phyloP scores from a whole-genome alignment of 1,284 basidiomycete genomes.

The Sporisorium graminicola region DNA sequence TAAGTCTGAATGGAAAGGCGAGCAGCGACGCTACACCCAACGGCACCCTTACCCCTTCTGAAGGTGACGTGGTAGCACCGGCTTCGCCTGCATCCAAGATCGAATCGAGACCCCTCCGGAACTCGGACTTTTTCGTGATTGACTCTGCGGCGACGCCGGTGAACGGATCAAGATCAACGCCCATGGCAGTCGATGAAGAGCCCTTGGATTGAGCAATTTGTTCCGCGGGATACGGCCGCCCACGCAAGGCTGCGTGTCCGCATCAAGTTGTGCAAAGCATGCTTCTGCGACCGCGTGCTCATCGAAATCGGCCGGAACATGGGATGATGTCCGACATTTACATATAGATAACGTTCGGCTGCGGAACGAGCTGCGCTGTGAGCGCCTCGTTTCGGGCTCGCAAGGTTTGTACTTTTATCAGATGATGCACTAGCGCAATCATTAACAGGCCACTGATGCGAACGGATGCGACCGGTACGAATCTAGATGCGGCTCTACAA shows the following conservation, averaged over 20 bases:
- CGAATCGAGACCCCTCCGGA: conserved; percentile 59
- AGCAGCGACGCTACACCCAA: conserved; percentile 34
- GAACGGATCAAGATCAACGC: conserved; percentile 34
- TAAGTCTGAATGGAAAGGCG: conserved; percentile 20
- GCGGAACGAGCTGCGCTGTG: not conserved
- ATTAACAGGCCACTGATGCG: not conserved
- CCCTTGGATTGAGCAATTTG: conserved; percentile 43
- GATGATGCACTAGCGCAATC: not conserved
- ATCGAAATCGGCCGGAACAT: not conserved
- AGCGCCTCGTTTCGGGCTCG: not conserved
- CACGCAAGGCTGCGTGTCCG: not conserved
- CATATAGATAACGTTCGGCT: not conserved
- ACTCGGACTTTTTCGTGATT: conserved; percentile 64
- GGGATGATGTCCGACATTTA: not conserved
- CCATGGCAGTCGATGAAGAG: conserved; percentile 54
- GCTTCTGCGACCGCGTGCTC: not conserved
- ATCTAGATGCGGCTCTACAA: not conserved
- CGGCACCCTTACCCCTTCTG: conserved; percentile 34
- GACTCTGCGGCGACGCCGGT: conserved; percentile 56
- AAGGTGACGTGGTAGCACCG: conserved; percentile 21
- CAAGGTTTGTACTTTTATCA: not conserved
- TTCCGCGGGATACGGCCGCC: not conserved
- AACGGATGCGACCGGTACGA: not conserved
- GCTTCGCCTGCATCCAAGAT: conserved; percentile 41
- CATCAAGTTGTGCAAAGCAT: not conserved